Percentiles rank a stretch among this genome's conserved stretches.
These are phyloP conservation scores for Coffea canephora DNA, from an alignment of 257 asterid species.

Conservation along the genomic window DNA sequence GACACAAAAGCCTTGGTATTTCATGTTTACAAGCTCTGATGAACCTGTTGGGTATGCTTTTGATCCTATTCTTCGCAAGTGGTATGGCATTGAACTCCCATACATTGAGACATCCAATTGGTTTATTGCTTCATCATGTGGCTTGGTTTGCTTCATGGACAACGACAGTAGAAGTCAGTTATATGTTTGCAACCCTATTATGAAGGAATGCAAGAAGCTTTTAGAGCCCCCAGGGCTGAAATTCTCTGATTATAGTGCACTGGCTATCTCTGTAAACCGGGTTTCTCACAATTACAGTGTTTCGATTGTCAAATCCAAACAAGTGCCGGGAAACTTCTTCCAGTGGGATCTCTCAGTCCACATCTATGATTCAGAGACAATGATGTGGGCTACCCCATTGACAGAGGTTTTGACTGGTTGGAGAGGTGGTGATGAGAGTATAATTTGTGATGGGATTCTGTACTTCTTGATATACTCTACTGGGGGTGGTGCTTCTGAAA, in stretches of 20 bases:
- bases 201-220: slow-evolving; percentile 46
- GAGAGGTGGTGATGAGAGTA: slow-evolving; percentile 95
- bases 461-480: slow-evolving; percentile 73
- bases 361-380: slow-evolving; percentile 57
- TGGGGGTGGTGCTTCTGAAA: slow-evolving; percentile 56
- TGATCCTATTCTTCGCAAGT: slow-evolving; percentile 69
- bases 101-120: slow-evolving; percentile 66
- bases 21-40: slow-evolving; percentile 91
- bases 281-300: slow-evolving; percentile 42
- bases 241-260: slow-evolving; percentile 71
- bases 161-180: slow-evolving; percentile 67
- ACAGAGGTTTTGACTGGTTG: slow-evolving; percentile 72
- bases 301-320: slow-evolving; percentile 69
- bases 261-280: slow-evolving; percentile 58
- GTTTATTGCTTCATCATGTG: slow-evolving; percentile 75
- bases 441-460: slow-evolving; percentile 68
- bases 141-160: slow-evolving; percentile 88
- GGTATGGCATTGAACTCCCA: slow-evolving; percentile 86
- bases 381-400: slow-evolving; percentile 53
- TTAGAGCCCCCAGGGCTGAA: slow-evolving; percentile 65
- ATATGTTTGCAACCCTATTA: slow-evolving; percentile 79
- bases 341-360: slow-evolving; percentile 88
- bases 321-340: slow-evolving; percentile 73
- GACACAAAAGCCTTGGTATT: slow-evolving; percentile 87
- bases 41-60: slow-evolving; percentile 83